Conservation (phyloP, 2,329 filamentous ascomycete genomes). For the Colletotrichum salicis region DNA sequence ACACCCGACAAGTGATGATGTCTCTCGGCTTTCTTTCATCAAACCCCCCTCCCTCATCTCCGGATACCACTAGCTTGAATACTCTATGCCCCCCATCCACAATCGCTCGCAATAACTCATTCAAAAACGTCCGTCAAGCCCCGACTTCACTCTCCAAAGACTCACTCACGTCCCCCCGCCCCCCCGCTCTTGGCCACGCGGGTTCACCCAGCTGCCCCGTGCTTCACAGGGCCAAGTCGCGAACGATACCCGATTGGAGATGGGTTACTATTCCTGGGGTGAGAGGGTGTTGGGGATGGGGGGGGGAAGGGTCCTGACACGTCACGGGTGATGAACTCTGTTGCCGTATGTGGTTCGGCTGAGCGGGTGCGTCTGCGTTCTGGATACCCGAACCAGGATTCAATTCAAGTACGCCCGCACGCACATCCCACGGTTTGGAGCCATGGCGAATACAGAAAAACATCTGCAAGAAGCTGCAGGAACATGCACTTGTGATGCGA, state of each 20-base stretch:
- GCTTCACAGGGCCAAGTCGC: conserved; percentile 7
- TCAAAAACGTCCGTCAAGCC: too few relatives aligned
- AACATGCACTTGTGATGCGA: not conserved
- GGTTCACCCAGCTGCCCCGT: not conserved
- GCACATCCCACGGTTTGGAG: not conserved
- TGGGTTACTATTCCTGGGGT: too few relatives aligned
- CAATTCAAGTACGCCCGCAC: not conserved
- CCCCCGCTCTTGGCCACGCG: not conserved
- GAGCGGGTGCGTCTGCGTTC: not conserved
- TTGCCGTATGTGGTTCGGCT: not conserved
- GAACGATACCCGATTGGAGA: conserved; percentile 4
- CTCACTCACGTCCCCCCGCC: not conserved
- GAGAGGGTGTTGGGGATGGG: too few relatives aligned
- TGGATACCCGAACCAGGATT: not conserved
- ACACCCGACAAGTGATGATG: too few relatives aligned
- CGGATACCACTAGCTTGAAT: too few relatives aligned
- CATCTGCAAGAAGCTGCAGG: not conserved
- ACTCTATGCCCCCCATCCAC: too few relatives aligned
- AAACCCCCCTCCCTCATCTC: too few relatives aligned
- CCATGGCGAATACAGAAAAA: not conserved
- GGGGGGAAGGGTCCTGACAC: not conserved
- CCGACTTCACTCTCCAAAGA: not conserved
- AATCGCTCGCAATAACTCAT: too few relatives aligned
- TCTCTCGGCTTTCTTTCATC: too few relatives aligned
- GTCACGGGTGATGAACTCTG: not conserved